Evolutionary conservation across 306 rosid species (phyloP), one percentile per base, ranked within the genome.

Genomic region (Ziziphus jujuba): DNA sequence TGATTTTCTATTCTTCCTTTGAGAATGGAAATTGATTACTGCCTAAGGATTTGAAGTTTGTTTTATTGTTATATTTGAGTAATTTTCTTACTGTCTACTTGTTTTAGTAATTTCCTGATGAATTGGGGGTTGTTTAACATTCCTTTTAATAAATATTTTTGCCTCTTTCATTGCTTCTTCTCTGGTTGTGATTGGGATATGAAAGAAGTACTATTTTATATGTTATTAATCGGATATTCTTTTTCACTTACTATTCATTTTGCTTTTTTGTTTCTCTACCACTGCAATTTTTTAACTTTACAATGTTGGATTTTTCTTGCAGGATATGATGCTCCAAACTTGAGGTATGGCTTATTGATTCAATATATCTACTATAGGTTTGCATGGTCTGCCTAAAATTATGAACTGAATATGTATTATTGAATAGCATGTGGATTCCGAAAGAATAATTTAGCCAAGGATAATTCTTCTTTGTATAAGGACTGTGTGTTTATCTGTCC

Each of bases 301-400:
- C 33, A 45, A n/a, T 61, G 34, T 21, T 61, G 38, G 31, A 71
- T 21, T 77, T 73, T n/a, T 71, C 54, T 38, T 83, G 44, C 80
- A 85, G 91, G 91, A 38, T 88, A 72, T 66, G 95, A 83, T 52
- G 81, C 87, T 36, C 91, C 87, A 16, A 84, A 72, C 49, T 63
- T 81, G 38, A 85, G 89, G 91, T 81, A 83, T 53, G 50, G 12
- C 19, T 54, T 54, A 21, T 54, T 23, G 3, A 12, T 12, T 28
- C 4, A 28, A 21, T 12, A 19, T 28, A 55, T 35, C 1, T n/a
- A 36, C 68, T 65, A 44, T 13, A 19, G 9, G 33, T 10, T 50
- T 64, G 8, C 25, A 48, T 48, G 5, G 36, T 16, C 5, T 54
- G 21, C 34, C 13, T 28, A 28, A 28, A 28, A 28, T 28, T 28